Conservation (phyloP, 73 alveolate species). For the Paramecium biaurelia region DNA sequence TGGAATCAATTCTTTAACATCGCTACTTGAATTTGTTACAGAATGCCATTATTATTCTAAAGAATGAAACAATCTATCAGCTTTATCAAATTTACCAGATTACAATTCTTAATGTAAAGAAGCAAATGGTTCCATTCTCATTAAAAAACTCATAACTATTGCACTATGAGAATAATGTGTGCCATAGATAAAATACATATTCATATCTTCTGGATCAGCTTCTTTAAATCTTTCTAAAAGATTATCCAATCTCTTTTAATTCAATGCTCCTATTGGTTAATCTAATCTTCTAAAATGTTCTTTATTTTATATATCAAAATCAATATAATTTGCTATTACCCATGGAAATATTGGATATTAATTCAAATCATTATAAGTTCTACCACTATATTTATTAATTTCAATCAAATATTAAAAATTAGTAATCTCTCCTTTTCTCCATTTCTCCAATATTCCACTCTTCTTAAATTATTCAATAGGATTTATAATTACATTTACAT, state of each 20-base stretch:
- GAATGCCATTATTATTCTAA: slow-evolving; percentile 75
- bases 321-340: slow-evolving; percentile 69
- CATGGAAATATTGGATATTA: slow-evolving; percentile 98
- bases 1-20: slow-evolving; percentile 96
- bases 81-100: slow-evolving; percentile 83
- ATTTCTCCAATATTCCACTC: slow-evolving; percentile 81
- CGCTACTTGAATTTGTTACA: slow-evolving; percentile 72
- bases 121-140: slow-evolving; percentile 89
- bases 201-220: slow-evolving; percentile 54
- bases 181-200: slow-evolving; percentile 78
- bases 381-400: slow-evolving; percentile 78
- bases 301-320: slow-evolving; percentile 70
- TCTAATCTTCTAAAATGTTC: slow-evolving; percentile 76
- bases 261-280: slow-evolving; percentile 88
- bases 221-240: slow-evolving; percentile 53
- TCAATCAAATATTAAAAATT: slow-evolving; percentile 75
- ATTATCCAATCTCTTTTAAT: slow-evolving; percentile 53
- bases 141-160: slow-evolving; percentile 78
- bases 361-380: slow-evolving; percentile 74
- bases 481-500: slow-evolving; percentile 1
- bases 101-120: slow-evolving; percentile 74
- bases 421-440: slow-evolving; percentile 81
- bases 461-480: slow-evolving; percentile 72
- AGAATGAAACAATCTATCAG: slow-evolving; percentile 85
- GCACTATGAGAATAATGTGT: slow-evolving; percentile 87